Evolutionary conservation across 163 green algal genomes (phyloP).

Genomic region (Scenedesmus sp.): DNA sequence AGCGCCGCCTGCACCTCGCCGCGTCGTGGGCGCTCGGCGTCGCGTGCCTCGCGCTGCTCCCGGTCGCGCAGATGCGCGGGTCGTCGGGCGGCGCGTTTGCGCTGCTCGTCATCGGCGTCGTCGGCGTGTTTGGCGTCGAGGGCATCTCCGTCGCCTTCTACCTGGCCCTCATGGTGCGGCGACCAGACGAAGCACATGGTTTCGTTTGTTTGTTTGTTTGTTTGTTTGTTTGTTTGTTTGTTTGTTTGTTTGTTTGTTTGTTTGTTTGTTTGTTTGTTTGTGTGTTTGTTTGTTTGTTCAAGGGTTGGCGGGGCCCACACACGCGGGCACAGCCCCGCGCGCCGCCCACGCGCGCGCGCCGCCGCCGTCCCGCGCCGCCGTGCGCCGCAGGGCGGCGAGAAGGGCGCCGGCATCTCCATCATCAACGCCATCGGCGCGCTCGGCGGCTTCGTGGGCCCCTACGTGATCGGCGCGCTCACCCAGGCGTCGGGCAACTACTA

Average conservation of each 20-base stretch:
- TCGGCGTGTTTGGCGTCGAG: constrained; percentile 40
- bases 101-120: constrained; percentile 21
- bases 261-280: no score
- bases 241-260: background rate
- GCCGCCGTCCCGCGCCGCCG: no score
- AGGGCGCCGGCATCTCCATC: constrained; percentile 29
- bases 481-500: constrained; percentile 30
- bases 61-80: constrained; percentile 4
- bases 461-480: constrained; percentile 20
- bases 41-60: constrained; percentile 26
- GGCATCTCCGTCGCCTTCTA: constrained; percentile 35
- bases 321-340: no score
- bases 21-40: constrained; percentile 15
- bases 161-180: constrained; percentile 31
- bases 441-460: constrained; percentile 32
- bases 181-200: constrained; percentile 16
- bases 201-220: background rate
- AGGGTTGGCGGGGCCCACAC: no score
- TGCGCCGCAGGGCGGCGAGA: no score
- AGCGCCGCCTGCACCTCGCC: constrained; percentile 37
- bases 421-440: constrained; percentile 27
- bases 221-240: background rate
- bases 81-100: background rate
- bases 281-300: no score
- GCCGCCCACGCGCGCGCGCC: no score